Conservation (phyloP, 208 protist genomes). For the Vickermania ingenoplastis region DNA sequence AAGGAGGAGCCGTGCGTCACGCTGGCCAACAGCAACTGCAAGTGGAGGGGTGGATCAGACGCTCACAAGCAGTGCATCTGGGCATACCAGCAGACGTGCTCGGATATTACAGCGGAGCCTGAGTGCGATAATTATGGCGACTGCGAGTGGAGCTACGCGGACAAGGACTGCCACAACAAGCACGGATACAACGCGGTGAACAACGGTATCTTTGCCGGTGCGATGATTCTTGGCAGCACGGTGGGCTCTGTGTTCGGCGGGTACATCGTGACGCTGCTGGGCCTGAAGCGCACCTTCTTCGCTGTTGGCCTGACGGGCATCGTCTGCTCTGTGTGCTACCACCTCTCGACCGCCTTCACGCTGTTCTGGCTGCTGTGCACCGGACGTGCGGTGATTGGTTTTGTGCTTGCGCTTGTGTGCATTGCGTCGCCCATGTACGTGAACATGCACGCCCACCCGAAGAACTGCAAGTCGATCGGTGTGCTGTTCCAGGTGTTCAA, state of each 20-base stretch:
- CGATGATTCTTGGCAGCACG: constrained; percentile 20
- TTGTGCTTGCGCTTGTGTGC: constrained; percentile 13
- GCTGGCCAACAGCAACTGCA: constrained; percentile 7
- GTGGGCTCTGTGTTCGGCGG: constrained; percentile 22
- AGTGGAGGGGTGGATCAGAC: constrained; percentile 2
- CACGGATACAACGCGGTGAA: constrained; percentile 10
- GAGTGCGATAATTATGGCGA: constrained; percentile 1
- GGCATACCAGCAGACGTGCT: background rate
- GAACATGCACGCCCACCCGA: constrained; percentile 7
- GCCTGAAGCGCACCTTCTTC: constrained; percentile 14
- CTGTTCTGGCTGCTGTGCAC: constrained; percentile 18
- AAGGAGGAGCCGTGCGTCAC: constrained; percentile 1
- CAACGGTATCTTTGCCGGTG: constrained; percentile 14
- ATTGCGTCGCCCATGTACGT: constrained; percentile 19
- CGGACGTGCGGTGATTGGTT: constrained; percentile 19
- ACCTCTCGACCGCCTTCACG: constrained; percentile 15
- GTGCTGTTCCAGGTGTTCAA: constrained; percentile 21
- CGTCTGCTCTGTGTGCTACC: constrained; percentile 11
- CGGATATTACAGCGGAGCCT: background rate
- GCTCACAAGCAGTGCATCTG: constrained; percentile 1
- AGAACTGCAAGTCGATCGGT: constrained; percentile 13
- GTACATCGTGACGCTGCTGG: constrained; percentile 11
- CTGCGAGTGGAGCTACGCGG: constrained; percentile 11
- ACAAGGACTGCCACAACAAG: constrained; percentile 5
- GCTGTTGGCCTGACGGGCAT: constrained; percentile 9